Percentiles rank a stretch among this genome's conserved stretches.
These are phyloP conservation scores for Cladochytrium tenue DNA, from an alignment of 371 early-diverging fungal species.

Conservation along the genomic window DNA sequence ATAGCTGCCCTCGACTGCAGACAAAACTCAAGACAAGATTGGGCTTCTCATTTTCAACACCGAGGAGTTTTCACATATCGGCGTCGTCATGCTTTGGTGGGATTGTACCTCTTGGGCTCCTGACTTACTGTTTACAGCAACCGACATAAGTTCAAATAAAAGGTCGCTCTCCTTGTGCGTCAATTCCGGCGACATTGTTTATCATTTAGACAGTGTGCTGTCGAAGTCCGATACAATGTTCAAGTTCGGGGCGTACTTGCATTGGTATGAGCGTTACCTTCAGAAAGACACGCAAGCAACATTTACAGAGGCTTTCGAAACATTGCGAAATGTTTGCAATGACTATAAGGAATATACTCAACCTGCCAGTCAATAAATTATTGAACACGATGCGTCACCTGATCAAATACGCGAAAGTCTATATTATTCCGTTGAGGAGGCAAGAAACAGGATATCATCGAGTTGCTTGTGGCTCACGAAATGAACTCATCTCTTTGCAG, in stretches of 20 bases:
- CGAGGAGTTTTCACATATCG: too few species aligned
- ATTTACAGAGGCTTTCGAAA: not conserved
- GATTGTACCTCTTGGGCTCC: not conserved
- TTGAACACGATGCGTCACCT: too few species aligned
- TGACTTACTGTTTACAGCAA: not conserved
- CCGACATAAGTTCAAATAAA: not conserved
- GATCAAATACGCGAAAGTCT: too few species aligned
- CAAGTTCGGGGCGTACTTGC: not conserved
- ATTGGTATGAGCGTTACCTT: conserved; percentile 1
- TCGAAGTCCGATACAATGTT: not conserved
- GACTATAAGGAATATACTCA: not conserved
- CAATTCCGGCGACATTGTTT: not conserved
- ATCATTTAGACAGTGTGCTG: not conserved
- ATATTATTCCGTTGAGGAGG: too few species aligned
- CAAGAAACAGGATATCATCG: too few species aligned
- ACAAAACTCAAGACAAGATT: too few species aligned
- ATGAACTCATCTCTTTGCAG: conserved; percentile 57
- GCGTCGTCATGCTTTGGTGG: not conserved
- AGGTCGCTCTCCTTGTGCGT: not conserved
- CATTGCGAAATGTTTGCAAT: not conserved
- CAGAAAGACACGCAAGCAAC: not conserved
- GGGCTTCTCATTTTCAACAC: too few species aligned
- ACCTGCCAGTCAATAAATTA: too few species aligned
- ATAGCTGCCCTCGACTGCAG: too few species aligned
- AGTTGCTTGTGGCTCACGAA: too few species aligned